Evolutionary conservation across 805 yeast species (phyloP), one percentile per base, ranked within the genome.

Genomic region (Saccharomycopsis schoenii): DNA sequence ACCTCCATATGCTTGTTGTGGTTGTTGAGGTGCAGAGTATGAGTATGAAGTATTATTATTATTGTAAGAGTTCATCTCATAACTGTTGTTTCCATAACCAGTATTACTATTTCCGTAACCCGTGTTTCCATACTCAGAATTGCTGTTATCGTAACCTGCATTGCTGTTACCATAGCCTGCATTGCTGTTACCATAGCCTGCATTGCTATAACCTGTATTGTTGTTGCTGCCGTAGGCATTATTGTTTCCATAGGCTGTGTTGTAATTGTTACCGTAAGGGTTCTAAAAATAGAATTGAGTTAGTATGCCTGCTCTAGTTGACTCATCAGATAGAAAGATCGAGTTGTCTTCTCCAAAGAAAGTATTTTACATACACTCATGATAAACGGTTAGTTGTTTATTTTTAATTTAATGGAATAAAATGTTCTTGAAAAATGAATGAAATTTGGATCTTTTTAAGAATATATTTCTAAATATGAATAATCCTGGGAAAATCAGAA

Each of bases 71-170:
- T 25, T 47, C 52, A 47, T 47, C 21, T 47, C 52, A 21, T 47
- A 47, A 21, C 21, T 47, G 10, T 47, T 47, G 52, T 56, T 56
- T 40, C 40, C 58, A 39, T 39, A 56, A 4, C 54, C 61, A 19
- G 50, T 24, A 17, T 42, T 52, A 37, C 24, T 42, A 43, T 60
- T 57, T n/a, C 55, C 61, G 17, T 55, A 60, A 50, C 51, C 56
- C 21, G 39, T 15, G 15, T 41, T 19, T 17, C 41, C 57, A 41
- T 19, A 24, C 10, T 52, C 6, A 21, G 55, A 21, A 50, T 50
- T 58, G 51, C 43, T 58, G 4, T n/a, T 34, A 21, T 40, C 60
- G n/a, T 60, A 60, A 29, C 34, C 34, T 6, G 58, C 40, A n/a
- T 61, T 47, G 50, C 29, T 56, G 59, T 36, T 17, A 12, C 58